phyloP scores from a whole-genome alignment of 768 basidiomycete genomes.

The Krasilnikovozyma curviuscula region DNA sequence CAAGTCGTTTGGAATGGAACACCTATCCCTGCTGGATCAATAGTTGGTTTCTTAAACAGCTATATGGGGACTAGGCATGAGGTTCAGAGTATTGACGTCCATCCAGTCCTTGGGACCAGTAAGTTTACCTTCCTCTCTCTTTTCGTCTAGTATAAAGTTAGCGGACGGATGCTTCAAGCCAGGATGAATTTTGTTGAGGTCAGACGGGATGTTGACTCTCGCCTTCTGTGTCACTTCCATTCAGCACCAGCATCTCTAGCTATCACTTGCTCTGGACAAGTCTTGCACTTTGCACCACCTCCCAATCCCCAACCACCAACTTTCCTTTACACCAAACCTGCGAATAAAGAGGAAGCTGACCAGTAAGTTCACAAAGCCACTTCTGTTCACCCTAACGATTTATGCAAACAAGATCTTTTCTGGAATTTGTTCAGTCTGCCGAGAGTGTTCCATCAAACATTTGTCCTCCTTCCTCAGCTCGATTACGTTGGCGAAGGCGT shows the following conservation, averaged over 20 bases:
- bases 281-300: slow-evolving; percentile 4
- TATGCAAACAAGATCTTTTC: background rate
- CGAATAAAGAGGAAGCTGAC: too few species aligned
- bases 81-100: slow-evolving; percentile 10
- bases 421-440: background rate
- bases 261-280: too few species aligned
- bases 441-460: slow-evolving; percentile 9
- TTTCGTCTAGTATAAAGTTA: too few species aligned
- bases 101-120: slow-evolving; percentile 11
- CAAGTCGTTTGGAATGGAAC: slow-evolving; percentile 9
- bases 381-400: too few species aligned
- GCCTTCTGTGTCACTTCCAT: too few species aligned
- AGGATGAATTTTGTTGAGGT: too few species aligned
- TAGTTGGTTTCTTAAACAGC: slow-evolving; percentile 5
- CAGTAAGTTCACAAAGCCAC: too few species aligned
- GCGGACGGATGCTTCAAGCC: too few species aligned
- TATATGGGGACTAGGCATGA: slow-evolving; percentile 7
- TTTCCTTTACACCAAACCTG: too few species aligned
- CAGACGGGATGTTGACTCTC: too few species aligned
- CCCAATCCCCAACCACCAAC: too few species aligned
- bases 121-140: background rate
- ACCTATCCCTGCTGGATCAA: slow-evolving; percentile 4
- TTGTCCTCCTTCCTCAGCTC: slow-evolving; percentile 4
- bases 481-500: slow-evolving; percentile 1
- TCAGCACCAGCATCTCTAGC: too few species aligned